Conservation (phyloP, 2,329 filamentous ascomycete species). For the Falciphora oryzae region DNA sequence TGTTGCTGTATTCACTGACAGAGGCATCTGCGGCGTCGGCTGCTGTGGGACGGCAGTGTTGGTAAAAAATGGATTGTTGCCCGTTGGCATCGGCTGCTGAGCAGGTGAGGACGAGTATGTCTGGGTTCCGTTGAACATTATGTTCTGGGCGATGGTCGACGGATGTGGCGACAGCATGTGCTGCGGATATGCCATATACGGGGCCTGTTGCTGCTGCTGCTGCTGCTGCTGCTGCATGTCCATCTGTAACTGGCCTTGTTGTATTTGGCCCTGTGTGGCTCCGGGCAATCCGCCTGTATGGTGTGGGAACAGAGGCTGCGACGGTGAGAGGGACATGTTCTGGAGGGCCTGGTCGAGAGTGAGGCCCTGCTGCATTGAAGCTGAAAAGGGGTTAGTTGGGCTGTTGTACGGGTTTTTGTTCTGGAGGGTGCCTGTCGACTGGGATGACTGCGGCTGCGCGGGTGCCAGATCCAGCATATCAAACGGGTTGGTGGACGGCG, state of each 20-base stretch:
- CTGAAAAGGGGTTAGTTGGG: constrained; percentile 66
- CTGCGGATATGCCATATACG: constrained; percentile 34
- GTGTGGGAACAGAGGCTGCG: constrained; percentile 62
- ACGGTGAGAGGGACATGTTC: constrained; percentile 59
- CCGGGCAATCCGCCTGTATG: constrained; percentile 56
- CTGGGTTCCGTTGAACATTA: constrained; percentile 37
- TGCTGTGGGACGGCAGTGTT: constrained; percentile 17
- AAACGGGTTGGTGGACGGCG: constrained; percentile 61
- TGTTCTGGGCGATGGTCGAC: constrained; percentile 33
- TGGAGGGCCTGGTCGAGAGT: constrained; percentile 66
- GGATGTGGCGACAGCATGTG: constrained; percentile 38
- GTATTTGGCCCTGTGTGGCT: constrained; percentile 25
- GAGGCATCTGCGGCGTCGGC: constrained; percentile 25
- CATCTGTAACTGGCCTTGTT: constrained; percentile 34
- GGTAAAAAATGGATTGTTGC: constrained; percentile 49
- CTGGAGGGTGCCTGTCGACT: constrained; percentile 57
- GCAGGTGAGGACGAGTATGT: constrained; percentile 31
- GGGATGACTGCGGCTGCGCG: constrained; percentile 55
- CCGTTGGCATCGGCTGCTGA: constrained; percentile 33
- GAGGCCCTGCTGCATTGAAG: constrained; percentile 36
- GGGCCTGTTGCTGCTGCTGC: constrained; percentile 25
- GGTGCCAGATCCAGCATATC: constrained; percentile 58
- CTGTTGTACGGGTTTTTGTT: constrained; percentile 50
- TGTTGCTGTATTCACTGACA: constrained; percentile 35
- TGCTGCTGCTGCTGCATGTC: constrained; percentile 13